Percentiles rank a stretch among this genome's conserved stretches.
Evolutionary conservation across 1,139 yeast genomes (phyloP).

Genomic region (Saccharomyces uvarum): DNA sequence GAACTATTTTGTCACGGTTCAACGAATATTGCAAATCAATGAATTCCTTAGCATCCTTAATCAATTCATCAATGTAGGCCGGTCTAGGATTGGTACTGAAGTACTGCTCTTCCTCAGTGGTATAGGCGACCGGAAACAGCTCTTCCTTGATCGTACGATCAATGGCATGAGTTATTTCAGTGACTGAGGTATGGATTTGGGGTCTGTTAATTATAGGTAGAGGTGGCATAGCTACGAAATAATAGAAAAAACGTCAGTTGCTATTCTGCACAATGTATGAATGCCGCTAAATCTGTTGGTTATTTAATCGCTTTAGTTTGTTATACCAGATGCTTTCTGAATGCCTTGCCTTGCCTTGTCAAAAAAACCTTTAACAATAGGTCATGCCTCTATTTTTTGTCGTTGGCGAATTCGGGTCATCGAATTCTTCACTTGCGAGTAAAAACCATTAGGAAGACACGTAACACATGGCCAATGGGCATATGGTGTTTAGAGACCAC

Average conservation of each 20-base stretch:
- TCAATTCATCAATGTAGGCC: conserved; percentile 55
- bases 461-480: not conserved
- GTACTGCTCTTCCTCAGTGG: conserved; percentile 66
- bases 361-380: not conserved
- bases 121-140: conserved; percentile 63
- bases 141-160: conserved; percentile 62
- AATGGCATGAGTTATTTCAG: conserved; percentile 66
- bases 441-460: not conserved
- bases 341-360: not conserved
- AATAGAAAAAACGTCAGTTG: not conserved
- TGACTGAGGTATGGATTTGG: conserved; percentile 52
- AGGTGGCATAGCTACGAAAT: not conserved
- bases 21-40: conserved; percentile 42
- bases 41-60: conserved; percentile 50
- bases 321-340: not conserved
- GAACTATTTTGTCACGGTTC: conserved; percentile 51
- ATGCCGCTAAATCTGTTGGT: not conserved
- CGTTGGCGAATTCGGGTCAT: conserved; percentile 1
- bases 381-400: not conserved
- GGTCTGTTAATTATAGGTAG: conserved; percentile 2
- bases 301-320: not conserved
- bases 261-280: not conserved
- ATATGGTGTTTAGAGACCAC: not conserved
- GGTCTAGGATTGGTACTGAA: conserved; percentile 71
- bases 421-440: not conserved